Conservation (phyloP, 345 rosid genomes). For the Dipteronia dyeriana region DNA sequence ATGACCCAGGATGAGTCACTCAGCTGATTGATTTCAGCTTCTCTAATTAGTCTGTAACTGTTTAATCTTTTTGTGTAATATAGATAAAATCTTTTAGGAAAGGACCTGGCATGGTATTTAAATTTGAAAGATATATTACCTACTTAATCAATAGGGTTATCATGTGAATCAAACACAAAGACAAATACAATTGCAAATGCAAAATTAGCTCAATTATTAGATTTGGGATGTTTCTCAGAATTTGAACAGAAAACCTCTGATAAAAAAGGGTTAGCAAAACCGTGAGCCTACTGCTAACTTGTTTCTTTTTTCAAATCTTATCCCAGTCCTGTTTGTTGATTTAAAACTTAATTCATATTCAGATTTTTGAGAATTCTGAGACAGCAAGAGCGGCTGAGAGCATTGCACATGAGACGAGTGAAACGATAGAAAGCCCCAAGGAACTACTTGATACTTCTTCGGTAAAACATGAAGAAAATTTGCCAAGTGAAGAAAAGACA, state of each 20-base stretch:
- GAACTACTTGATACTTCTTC: background rate
- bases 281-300: background rate
- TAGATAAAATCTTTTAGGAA: background rate
- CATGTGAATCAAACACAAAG: background rate
- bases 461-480: slow-evolving; percentile 16
- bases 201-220: background rate
- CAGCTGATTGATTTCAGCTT: background rate
- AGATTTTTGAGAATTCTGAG: slow-evolving; percentile 22
- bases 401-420: slow-evolving; percentile 16
- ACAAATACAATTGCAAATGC: background rate
- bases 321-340: background rate
- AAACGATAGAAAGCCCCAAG: slow-evolving; percentile 14
- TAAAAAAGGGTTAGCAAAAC: background rate
- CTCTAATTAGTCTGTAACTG: background rate
- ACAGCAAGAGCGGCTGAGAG: slow-evolving; percentile 13
- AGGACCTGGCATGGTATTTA: background rate
- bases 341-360: slow-evolving; percentile 4
- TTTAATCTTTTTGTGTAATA: background rate
- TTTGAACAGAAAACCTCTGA: too few species aligned
- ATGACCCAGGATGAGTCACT: background rate
- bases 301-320: background rate
- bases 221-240: background rate
- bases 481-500: background rate
- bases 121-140: background rate
- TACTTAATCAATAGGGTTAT: background rate